Conservation (phyloP, 2,329 filamentous ascomycete genomes). For the Alternaria longipes region DNA sequence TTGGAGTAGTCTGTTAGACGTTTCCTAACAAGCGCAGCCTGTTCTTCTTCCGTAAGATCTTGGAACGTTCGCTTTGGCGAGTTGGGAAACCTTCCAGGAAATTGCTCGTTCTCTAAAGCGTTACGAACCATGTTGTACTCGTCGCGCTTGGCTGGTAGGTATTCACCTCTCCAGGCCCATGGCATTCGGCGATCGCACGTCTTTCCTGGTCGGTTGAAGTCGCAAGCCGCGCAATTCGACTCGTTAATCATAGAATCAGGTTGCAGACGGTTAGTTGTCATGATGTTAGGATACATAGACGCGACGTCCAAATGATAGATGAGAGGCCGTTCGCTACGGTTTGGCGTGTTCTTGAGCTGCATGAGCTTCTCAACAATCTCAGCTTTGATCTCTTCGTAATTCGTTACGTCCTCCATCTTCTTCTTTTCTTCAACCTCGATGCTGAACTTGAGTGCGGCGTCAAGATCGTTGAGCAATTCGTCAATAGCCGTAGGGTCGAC, state of each 20-base stretch:
- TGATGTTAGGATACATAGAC: constrained; percentile 99
- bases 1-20: constrained; percentile 92
- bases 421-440: constrained; percentile 64
- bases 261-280: constrained; percentile 98
- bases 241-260: constrained; percentile 99
- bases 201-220: constrained; percentile 97
- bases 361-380: constrained; percentile 79
- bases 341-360: constrained; percentile 81
- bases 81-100: constrained; percentile 80
- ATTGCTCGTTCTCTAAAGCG: constrained; percentile 89
- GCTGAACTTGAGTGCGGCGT: constrained; percentile 88
- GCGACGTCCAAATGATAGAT: constrained; percentile 99
- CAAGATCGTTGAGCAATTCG: constrained; percentile 84
- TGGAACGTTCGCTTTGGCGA: constrained; percentile 78
- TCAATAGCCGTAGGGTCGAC: constrained; percentile 91
- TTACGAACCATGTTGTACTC: constrained; percentile 99
- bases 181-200: constrained; percentile 94
- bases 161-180: constrained; percentile 98
- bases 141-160: constrained; percentile 91
- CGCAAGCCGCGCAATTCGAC: constrained; percentile 94
- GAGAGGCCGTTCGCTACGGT: constrained; percentile 82
- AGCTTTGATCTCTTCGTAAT: constrained; percentile 72
- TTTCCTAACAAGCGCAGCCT: constrained; percentile 81
- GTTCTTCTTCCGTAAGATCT: constrained; percentile 83
- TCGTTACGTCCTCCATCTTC: constrained; percentile 59